Conservation (phyloP, 345 rosid species). For the Bruguiera sexangula region DNA sequence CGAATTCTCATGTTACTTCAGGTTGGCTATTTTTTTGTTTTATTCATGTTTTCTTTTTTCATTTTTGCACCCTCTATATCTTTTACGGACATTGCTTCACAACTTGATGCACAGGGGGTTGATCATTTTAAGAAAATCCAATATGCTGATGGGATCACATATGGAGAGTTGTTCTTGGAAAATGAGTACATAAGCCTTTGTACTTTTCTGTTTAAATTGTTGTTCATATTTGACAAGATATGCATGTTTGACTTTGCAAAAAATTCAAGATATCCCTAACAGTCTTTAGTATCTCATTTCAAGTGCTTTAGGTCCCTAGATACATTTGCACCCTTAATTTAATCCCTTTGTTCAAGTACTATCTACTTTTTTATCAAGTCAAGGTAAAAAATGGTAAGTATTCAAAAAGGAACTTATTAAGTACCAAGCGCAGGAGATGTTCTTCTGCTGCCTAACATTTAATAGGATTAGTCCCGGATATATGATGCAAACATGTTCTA, state of each 20-base stretch:
- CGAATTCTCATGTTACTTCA: slow-evolving; percentile 97
- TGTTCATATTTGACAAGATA: slow-evolving; percentile 1
- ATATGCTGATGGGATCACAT: slow-evolving; percentile 91
- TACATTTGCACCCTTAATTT: no score
- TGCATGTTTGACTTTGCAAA: background rate
- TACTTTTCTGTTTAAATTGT: background rate
- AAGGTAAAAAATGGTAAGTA: no score
- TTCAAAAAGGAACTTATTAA: no score
- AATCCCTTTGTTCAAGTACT: no score
- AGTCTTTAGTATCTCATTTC: no score
- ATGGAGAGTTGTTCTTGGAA: slow-evolving; percentile 92
- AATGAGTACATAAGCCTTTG: slow-evolving; percentile 60
- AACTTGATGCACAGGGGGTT: slow-evolving; percentile 58
- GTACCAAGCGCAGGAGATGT: no score
- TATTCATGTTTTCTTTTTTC: slow-evolving; percentile 12
- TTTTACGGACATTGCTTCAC: slow-evolving; percentile 29
- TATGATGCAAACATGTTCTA: no score
- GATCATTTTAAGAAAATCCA: slow-evolving; percentile 95
- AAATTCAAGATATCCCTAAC: background rate
- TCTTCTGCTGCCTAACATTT: no score
- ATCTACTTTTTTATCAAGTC: no score
- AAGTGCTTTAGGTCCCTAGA: no score
- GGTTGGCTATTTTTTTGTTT: slow-evolving; percentile 33
- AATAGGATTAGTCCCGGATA: no score
- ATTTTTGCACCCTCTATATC: slow-evolving; percentile 14